Evolutionary conservation across 371 early-diverging fungal species (phyloP), one percentile per base, ranked within the genome.

Genomic region (Nematocida sp.): DNA sequence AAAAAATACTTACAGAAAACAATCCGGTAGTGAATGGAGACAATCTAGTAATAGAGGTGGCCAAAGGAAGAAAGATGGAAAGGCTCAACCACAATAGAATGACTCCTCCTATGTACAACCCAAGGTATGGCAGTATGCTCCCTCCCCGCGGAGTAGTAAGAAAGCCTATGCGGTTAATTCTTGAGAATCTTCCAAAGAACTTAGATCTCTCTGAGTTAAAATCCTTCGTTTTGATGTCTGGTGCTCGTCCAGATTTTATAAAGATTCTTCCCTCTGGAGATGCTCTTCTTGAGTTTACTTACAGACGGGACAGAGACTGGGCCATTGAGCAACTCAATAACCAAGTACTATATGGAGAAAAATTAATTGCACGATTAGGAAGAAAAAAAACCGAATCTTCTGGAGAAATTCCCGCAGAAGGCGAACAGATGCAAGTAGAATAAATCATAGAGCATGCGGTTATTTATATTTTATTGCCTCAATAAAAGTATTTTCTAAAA

Each of bases 251-350:
- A n/a, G 45, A n/a, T 2, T 59, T 33, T 26, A 32, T 71, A 30
- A 60, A 50, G 32, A 60, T 71, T 28, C 64, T 71, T 35, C 48
- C 49, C 4, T 71, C 75, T 38, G 75, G 75, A 32, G 75, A 71
- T 38, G 60, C 45, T 1, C 28, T 71, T 5, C 28, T 71, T 25
- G 75, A 71, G 55, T 61, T 71, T 25, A 38, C 18, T 3, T 23
- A 23, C 54, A 57, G 64, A 47, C 51, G 59, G 28, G 61, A 60
- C 33, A 47, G 75, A 63, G 75, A 71, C 38, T n/a, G 18, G 0
- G 75, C 75, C 4, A 32, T 71, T 18, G 60, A 42, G 0, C 38
- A 26, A 35, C 45, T 71, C 20, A 61, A 71, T 23, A 38, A 50
- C 33, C 60, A 71, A 36, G 23, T 13, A 7, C 48, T 61, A 38